Evolutionary conservation across 2,329 filamentous ascomycete genomes (phyloP), one percentile per base, ranked within the genome.

Genomic region (Claviceps paspali): DNA sequence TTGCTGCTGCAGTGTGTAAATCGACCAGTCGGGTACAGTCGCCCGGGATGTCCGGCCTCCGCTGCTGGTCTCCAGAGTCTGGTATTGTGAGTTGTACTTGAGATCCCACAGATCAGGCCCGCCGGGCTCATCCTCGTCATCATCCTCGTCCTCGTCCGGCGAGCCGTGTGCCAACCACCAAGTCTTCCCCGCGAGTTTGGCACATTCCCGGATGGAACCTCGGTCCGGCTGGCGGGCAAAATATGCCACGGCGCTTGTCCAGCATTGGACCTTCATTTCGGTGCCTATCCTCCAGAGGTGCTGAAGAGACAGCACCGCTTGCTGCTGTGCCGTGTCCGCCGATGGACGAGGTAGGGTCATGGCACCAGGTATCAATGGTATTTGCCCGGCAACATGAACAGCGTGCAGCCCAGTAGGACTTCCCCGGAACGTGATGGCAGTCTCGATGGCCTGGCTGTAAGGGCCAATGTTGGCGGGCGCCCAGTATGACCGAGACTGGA

Each of bases 381-480:
- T 95, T 57, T 96, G 91, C 0, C 91, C 91, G 0, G 91, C 87
- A 26, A 95, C 68, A 38, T 76, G 77, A 12, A 88, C 59, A 1
- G 58, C 42, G 27, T 58, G 53, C 2, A 57, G 43, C 2, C 50
- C 48, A 4, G 41, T 43, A n/a, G 37, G 33, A 12, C 41, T 38
- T 4, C 36, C 26, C 6, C 36, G 34, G 10, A 39, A 37, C 12
- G 47, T 48, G 10, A 59, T 38, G 3, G 53, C 59, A 9, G 74
- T 60, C 2, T 70, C 66, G 35, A 91, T 76, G 4, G 86, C 85
- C 61, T 98, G 91, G 39, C 87, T 95, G 57, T 96, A 96, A 0
- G 91, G 91, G 0, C 91, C 91, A 38, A 98, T 96, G 52, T 96
- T 96, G 15, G 91, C 88, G 0, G 91, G 91, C 0, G 91, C 91